These are phyloP conservation scores for Nakazawaea ambrosiae DNA, from an alignment of 805 yeast genomes.

Conservation along the genomic window DNA sequence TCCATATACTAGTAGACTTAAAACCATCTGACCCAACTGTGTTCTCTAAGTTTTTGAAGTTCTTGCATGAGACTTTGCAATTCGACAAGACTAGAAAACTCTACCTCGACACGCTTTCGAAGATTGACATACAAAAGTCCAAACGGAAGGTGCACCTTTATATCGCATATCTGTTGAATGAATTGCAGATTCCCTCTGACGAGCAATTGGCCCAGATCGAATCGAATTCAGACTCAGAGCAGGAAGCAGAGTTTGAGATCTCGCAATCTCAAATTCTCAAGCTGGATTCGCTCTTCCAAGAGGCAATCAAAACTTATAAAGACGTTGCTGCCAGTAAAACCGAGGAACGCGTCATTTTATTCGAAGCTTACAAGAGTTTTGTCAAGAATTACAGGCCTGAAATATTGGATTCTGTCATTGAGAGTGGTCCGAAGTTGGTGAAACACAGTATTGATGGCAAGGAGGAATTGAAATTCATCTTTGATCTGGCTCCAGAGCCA, in stretches of 20 bases:
- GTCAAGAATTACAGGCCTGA: slow-evolving; percentile 57
- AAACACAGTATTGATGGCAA: slow-evolving; percentile 35
- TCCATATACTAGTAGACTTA: slow-evolving; percentile 39
- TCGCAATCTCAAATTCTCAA: slow-evolving; percentile 35
- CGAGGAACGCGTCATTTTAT: slow-evolving; percentile 42
- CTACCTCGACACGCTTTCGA: slow-evolving; percentile 32
- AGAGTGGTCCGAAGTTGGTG: slow-evolving; percentile 48
- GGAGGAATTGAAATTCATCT: slow-evolving; percentile 51
- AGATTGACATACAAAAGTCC: neutral
- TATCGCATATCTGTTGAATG: slow-evolving; percentile 67
- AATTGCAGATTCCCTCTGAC: slow-evolving; percentile 54
- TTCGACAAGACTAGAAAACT: slow-evolving; percentile 49
- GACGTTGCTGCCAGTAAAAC: slow-evolving; percentile 10
- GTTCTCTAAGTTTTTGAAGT: neutral
- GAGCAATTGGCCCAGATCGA: slow-evolving; percentile 36
- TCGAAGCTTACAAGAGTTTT: slow-evolving; percentile 58
- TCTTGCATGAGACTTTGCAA: slow-evolving; percentile 20
- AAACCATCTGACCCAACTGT: slow-evolving; percentile 13
- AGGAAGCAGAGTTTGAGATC: slow-evolving; percentile 38
- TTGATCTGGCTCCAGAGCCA: slow-evolving; percentile 46
- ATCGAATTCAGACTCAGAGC: slow-evolving; percentile 29
- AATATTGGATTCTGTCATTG: slow-evolving; percentile 27
- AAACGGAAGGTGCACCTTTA: slow-evolving; percentile 31
- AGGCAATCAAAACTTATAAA: slow-evolving; percentile 42
- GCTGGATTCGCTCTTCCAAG: slow-evolving; percentile 50